These are phyloP conservation scores for Cyclotella sp. DNA, from an alignment of 108 stramenopile genomes.

Conservation along the genomic window DNA sequence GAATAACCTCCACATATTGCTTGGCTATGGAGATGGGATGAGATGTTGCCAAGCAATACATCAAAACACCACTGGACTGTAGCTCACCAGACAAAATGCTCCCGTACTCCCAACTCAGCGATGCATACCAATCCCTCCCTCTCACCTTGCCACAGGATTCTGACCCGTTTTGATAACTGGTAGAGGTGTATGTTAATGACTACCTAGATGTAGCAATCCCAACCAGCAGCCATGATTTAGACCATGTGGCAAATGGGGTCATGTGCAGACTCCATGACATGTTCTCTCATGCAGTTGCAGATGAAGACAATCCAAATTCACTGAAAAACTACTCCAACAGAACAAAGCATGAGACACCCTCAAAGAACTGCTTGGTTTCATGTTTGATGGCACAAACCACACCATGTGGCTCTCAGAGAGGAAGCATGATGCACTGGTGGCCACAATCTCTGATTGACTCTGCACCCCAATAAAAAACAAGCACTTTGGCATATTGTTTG, in stretches of 20 bases:
- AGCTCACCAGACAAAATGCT: neutral
- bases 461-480: neutral
- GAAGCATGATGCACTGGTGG: neutral
- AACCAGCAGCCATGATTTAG: neutral
- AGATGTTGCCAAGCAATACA: neutral
- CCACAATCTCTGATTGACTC: neutral
- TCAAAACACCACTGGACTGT: neutral
- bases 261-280: neutral
- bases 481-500: slow-evolving; percentile 7
- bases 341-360: neutral
- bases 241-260: neutral
- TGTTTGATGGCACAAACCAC: neutral
- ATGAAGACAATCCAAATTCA: neutral
- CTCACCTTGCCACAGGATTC: neutral
- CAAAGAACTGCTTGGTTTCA: neutral
- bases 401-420: neutral
- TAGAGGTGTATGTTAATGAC: neutral
- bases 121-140: neutral
- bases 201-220: neutral
- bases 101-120: neutral
- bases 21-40: neutral
- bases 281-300: neutral
- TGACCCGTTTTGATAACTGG: neutral
- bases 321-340: neutral
- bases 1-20: neutral